These are phyloP conservation scores for Mycogone perniciosa DNA, from an alignment of 2,329 filamentous ascomycete species.

Conservation along the genomic window DNA sequence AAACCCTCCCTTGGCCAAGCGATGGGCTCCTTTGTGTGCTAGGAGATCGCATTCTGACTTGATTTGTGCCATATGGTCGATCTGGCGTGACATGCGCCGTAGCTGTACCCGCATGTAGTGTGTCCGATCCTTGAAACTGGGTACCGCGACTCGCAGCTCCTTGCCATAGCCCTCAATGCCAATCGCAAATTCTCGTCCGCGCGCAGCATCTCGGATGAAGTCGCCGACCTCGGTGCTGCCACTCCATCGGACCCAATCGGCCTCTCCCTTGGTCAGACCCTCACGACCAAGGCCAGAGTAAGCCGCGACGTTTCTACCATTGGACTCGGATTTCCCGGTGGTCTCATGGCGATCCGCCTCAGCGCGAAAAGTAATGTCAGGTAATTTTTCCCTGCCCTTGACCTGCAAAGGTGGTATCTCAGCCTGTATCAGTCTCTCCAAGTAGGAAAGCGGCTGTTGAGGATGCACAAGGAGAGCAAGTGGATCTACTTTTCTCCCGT, in stretches of 20 bases:
- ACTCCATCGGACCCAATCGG: conserved; percentile 75
- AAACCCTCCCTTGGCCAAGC: conserved; percentile 75
- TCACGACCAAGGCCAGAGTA: conserved; percentile 67
- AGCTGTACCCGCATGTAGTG: conserved; percentile 77
- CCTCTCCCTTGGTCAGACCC: conserved; percentile 37
- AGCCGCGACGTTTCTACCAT: conserved; percentile 50
- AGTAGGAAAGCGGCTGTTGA: conserved; percentile 83
- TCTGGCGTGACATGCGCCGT: conserved; percentile 61
- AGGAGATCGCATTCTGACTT: conserved; percentile 76
- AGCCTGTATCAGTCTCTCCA: conserved; percentile 82
- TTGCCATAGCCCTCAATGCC: conserved; percentile 62
- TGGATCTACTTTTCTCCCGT: conserved; percentile 56
- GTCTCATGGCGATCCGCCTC: conserved; percentile 59
- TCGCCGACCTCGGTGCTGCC: conserved; percentile 86
- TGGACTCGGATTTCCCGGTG: conserved; percentile 25
- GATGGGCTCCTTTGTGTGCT: conserved; percentile 70
- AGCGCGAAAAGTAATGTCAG: conserved; percentile 71
- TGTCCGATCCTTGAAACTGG: conserved; percentile 84
- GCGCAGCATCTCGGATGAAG: conserved; percentile 84
- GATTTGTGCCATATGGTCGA: conserved; percentile 63
- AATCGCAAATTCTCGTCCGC: conserved; percentile 77
- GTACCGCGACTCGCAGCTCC: conserved; percentile 73
- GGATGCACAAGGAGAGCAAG: conserved; percentile 81
- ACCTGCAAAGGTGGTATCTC: conserved; percentile 67
- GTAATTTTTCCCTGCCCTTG: conserved; percentile 61